Evolutionary conservation across 176 grass and related monocot species (phyloP).

Genomic region (Zea luxurians): DNA sequence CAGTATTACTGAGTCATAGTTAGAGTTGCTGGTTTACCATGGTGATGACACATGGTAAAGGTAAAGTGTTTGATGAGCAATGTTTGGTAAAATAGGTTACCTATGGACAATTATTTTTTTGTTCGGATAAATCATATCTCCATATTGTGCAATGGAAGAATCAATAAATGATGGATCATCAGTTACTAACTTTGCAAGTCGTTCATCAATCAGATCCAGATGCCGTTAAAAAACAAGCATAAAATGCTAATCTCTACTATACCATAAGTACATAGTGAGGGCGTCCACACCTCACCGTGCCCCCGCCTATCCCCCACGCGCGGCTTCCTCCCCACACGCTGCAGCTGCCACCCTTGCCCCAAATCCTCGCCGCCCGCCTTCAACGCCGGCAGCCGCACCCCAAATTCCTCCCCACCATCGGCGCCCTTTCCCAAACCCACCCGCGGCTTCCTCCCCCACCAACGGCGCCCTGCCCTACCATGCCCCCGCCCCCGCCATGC

Average conservation of each 20-base stretch:
- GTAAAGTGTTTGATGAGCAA: conserved; percentile 2
- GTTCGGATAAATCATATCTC: conserved; percentile 81
- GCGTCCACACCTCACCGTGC: no score
- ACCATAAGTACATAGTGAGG: no score
- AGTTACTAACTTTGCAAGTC: conserved; percentile 75
- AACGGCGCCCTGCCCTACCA: no score
- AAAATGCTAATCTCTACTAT: not conserved
- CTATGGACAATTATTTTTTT: conserved; percentile 82
- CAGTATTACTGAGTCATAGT: not conserved
- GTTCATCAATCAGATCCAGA: conserved; percentile 66
- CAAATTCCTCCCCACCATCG: no score
- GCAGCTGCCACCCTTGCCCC: no score
- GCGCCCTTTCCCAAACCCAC: no score
- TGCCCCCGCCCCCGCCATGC: no score
- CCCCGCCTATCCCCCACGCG: no score
- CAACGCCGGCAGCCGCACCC: no score
- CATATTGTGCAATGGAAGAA: conserved; percentile 76
- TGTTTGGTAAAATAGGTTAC: conserved; percentile 36
- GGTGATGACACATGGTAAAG: conserved; percentile 4
- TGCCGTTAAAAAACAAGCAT: conserved; percentile 43
- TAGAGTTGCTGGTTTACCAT: not conserved
- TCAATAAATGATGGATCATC: conserved; percentile 97
- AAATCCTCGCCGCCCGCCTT: no score
- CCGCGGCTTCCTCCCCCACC: no score
- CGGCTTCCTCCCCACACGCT: no score